phyloP scores from a whole-genome alignment of 352 stramenopile species.

The Globisporangium mamillatum region DNA sequence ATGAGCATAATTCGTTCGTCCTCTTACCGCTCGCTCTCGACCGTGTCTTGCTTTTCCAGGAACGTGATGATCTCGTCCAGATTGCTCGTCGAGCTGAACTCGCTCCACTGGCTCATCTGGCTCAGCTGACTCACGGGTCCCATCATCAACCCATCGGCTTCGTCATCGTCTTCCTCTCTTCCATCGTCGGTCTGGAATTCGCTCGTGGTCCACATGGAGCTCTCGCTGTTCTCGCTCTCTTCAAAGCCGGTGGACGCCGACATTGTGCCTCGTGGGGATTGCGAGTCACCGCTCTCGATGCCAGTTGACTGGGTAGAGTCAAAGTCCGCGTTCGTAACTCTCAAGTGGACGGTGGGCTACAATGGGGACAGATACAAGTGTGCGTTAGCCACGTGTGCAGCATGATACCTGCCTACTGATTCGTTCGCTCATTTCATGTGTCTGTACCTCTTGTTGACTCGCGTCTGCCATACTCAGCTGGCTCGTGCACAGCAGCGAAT shows the following conservation, averaged over 20 bases:
- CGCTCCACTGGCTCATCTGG: constrained; percentile 77
- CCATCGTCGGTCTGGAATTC: constrained; percentile 42
- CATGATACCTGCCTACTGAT: neutral
- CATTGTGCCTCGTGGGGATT: constrained; percentile 30
- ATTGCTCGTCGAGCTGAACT: constrained; percentile 81
- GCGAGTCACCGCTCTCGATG: constrained; percentile 27
- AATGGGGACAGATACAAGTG: neutral
- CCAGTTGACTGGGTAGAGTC: constrained; percentile 10
- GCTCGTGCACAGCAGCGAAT: constrained; percentile 72
- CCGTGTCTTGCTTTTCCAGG: constrained; percentile 72
- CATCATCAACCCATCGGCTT: constrained; percentile 28
- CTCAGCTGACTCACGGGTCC: constrained; percentile 69
- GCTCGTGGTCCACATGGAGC: constrained; percentile 54
- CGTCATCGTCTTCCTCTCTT: constrained; percentile 24
- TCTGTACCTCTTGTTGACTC: constrained; percentile 25
- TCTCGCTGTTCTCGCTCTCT: constrained; percentile 57
- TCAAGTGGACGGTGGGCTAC: neutral
- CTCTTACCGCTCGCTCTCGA: constrained; percentile 53
- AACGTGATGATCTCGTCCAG: constrained; percentile 86
- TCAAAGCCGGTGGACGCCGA: constrained; percentile 35
- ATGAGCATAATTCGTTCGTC: neutral
- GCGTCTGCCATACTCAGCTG: constrained; percentile 52
- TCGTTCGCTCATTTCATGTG: neutral
- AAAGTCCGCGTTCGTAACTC: neutral
- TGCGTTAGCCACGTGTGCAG: neutral